A percentile compares a stretch with the other conserved stretches of the same genome.
Conservation (phyloP, 148 eudicot species). For the Nyssa sinensis region DNA sequence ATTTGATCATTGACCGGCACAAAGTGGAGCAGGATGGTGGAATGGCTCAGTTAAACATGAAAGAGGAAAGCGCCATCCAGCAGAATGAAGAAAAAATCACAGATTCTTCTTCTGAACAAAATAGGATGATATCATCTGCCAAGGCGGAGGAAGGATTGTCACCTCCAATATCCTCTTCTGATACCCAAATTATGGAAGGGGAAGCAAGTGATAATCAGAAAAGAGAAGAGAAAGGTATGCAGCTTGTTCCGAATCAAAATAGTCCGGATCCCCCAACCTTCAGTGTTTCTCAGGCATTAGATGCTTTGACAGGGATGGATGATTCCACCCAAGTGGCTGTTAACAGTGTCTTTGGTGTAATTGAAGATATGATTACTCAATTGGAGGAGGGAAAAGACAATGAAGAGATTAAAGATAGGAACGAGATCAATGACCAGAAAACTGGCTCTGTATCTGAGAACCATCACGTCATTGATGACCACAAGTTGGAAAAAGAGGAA, state of each 20-base stretch:
- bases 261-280: constrained; percentile 41
- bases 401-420: constrained; percentile 27
- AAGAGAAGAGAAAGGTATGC: constrained; percentile 40
- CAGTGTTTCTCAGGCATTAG: constrained; percentile 73
- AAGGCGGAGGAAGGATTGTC: constrained; percentile 36
- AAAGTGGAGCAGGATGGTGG: constrained; percentile 25
- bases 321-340: constrained; percentile 97
- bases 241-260: constrained; percentile 36
- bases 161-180: constrained; percentile 32
- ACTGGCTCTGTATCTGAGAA: constrained; percentile 26
- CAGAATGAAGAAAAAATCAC: constrained; percentile 18
- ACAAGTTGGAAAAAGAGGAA: constrained; percentile 18
- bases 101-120: constrained; percentile 32
- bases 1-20: constrained; percentile 20
- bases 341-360: constrained; percentile 79
- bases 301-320: constrained; percentile 78
- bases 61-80: constrained; percentile 27
- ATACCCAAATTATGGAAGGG: constrained; percentile 37
- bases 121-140: constrained; percentile 26
- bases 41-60: constrained; percentile 23
- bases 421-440: constrained; percentile 20
- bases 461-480: constrained; percentile 15
- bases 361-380: constrained; percentile 83
- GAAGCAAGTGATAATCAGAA: constrained; percentile 32
- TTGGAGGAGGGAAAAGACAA: constrained; percentile 55